Base-by-base conservation (phyloP, 176 grass and related monocot species). In the Cocos nucifera region DNA sequence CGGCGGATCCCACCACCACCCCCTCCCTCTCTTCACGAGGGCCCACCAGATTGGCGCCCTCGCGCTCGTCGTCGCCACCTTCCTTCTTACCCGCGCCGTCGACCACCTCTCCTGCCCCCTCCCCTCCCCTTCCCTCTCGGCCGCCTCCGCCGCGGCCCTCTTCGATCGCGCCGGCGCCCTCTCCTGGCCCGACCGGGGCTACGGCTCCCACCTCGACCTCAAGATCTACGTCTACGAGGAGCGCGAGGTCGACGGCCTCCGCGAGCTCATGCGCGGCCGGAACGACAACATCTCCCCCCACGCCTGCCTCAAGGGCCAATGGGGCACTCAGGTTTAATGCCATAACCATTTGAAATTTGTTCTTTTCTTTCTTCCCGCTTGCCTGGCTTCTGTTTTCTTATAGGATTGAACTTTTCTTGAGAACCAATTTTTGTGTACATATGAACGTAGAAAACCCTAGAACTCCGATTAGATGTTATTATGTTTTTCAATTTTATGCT, bases 231-330 rank as follows among this genome's bases (percentile, higher is more conserved):
- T 91, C 61, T 97, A 97, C 63, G 35, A 71, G 1, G 87, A 97
- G 78, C 66, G 65, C 5, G 87, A 97, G 83, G 73, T 88, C 53
- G 73, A 83, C 30, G 87, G 84, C 49, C 82, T 97, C 55, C 78
- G 76, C 59, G 70, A 61, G 62, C 82, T 97, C 44, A 83, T 97
- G 28, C 76, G 78, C 44, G 87, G 92, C n/a, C 80, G 84, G 44
- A 73, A 88, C 48, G 66, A 51, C 64, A 28, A 25, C 18, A 69
- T 97, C 78, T 26, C 75, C 26, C 58, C 75, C 2, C 74, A 83
- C 8, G 77, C 76, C 51, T 97, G 93, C 81, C 51, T 88, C 63
- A 97, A 97, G 21, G 87, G 87, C 26, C 92, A 97, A 63, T 97
- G 92, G 92, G 92, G 87, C 23, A 97, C 92, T 15, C 87, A 97